phyloP scores from a whole-genome alignment of 305 asterid genomes.

The Fraxinus velutina region DNA sequence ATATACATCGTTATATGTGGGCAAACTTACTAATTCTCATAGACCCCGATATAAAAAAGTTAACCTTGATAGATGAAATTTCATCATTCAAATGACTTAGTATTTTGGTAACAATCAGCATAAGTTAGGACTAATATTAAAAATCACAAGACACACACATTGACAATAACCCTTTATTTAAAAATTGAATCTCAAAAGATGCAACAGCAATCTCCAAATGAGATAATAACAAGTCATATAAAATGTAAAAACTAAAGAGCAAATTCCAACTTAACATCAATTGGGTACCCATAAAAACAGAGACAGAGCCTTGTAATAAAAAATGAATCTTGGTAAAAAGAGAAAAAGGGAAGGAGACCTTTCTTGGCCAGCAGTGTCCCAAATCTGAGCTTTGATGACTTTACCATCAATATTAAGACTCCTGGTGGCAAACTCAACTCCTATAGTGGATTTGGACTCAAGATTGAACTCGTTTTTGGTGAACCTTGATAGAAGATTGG shows the following conservation, averaged over 20 bases:
- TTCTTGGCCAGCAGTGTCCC: slow-evolving; percentile 84
- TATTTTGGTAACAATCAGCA: not conserved
- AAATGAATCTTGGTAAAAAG: not conserved
- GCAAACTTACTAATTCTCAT: not conserved
- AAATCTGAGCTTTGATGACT: slow-evolving; percentile 75
- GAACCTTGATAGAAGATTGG: slow-evolving; percentile 65
- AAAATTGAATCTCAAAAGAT: not conserved
- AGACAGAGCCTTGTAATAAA: not conserved
- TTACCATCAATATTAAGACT: slow-evolving; percentile 49
- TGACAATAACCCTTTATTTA: not conserved
- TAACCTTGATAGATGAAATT: not conserved
- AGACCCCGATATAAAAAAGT: not conserved
- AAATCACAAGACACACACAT: not conserved
- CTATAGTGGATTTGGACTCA: slow-evolving; percentile 63
- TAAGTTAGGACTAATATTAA: not conserved
- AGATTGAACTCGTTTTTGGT: slow-evolving; percentile 71
- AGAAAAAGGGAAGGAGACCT: slow-evolving; percentile 30
- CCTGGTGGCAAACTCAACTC: slow-evolving; percentile 66
- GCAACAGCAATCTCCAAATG: not conserved
- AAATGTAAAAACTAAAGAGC: not conserved
- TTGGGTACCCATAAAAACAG: not conserved
- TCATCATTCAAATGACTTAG: not conserved
- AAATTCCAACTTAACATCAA: not conserved
- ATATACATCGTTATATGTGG: not conserved
- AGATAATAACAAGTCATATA: not conserved